Percentiles rank a stretch among this genome's conserved stretches.
Evolutionary conservation across 768 basidiomycete genomes (phyloP).

Genomic region (Exsudoporus frostii): DNA sequence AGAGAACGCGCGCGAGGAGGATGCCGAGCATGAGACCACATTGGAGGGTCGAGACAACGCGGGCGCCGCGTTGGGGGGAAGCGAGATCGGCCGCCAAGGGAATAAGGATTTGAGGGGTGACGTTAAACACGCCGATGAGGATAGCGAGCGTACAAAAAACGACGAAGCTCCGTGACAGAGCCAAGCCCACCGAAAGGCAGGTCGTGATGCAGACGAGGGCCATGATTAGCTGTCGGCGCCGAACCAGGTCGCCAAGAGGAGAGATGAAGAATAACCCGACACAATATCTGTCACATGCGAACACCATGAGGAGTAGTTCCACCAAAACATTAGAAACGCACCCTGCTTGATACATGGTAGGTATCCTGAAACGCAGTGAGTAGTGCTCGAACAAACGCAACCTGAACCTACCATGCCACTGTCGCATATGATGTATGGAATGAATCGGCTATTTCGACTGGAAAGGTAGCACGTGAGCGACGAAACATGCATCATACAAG

Average conservation of each 20-base stretch:
- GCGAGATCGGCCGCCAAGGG: constrained; percentile 47
- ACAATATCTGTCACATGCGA: neutral
- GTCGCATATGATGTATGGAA: constrained; percentile 34
- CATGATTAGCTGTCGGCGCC: constrained; percentile 41
- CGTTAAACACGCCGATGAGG: constrained; percentile 39
- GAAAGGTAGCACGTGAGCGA: neutral
- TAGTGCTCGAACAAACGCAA: neutral
- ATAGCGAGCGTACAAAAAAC: constrained; percentile 35
- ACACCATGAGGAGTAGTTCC: neutral
- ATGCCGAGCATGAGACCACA: constrained; percentile 30
- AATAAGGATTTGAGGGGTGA: constrained; percentile 38
- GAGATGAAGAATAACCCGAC: constrained; percentile 43
- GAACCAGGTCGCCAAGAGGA: constrained; percentile 46
- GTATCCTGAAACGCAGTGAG: constrained; percentile 42
- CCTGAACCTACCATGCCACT: constrained; percentile 31
- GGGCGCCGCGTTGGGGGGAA: constrained; percentile 21
- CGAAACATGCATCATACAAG: neutral
- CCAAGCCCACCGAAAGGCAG: constrained; percentile 39
- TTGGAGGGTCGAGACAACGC: constrained; percentile 32
- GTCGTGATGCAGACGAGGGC: constrained; percentile 32
- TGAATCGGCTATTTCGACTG: constrained; percentile 35
- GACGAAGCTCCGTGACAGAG: constrained; percentile 32
- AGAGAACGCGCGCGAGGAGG: constrained; percentile 30
- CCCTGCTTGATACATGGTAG: constrained; percentile 68
- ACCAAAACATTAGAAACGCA: constrained; percentile 22